Conservation (phyloP, 345 rosid genomes). For the Linum usitatissimum region DNA sequence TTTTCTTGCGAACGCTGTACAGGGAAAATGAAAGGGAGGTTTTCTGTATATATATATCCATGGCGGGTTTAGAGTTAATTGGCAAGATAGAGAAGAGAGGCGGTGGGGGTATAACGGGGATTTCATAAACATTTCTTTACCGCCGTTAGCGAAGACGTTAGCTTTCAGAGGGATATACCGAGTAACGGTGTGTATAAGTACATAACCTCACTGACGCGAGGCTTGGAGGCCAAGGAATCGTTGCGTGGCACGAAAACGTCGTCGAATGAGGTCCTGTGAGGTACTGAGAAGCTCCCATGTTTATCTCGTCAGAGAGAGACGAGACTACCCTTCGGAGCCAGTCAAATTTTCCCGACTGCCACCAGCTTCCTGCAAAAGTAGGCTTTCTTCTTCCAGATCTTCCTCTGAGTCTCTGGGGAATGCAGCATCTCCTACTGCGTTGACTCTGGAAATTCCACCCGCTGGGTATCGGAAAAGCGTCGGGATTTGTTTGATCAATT, state of each 20-base stretch:
- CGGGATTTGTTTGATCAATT: slow-evolving; percentile 20
- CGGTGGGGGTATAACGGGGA: slow-evolving; percentile 23
- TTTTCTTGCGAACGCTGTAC: too few species aligned
- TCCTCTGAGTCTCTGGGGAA: slow-evolving; percentile 11
- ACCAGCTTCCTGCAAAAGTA: slow-evolving; percentile 3
- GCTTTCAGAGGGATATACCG: not conserved
- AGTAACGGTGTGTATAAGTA: not conserved
- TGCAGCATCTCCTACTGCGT: slow-evolving; percentile 8
- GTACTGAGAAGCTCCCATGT: slow-evolving; percentile 18
- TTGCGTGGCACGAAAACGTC: slow-evolving; percentile 16
- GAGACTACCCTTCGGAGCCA: slow-evolving; percentile 14
- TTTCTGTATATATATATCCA: slow-evolving; percentile 14
- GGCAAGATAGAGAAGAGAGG: slow-evolving; percentile 1
- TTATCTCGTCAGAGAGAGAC: slow-evolving; percentile 9
- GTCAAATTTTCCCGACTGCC: slow-evolving; percentile 24
- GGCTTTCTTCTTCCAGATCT: slow-evolving; percentile 3
- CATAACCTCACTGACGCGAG: not conserved
- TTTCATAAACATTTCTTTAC: too few species aligned
- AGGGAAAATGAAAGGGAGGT: not conserved
- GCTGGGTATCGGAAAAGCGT: slow-evolving; percentile 21
- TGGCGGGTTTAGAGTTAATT: slow-evolving; percentile 4
- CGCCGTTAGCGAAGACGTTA: not conserved
- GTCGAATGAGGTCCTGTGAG: slow-evolving; percentile 31
- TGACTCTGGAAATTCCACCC: slow-evolving; percentile 18
- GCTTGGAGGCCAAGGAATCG: slow-evolving; percentile 30